A percentile compares a stretch with the other conserved stretches of the same genome.
phyloP scores from a whole-genome alignment of 176 grass and related monocot genomes.

The Carex parvula region DNA sequence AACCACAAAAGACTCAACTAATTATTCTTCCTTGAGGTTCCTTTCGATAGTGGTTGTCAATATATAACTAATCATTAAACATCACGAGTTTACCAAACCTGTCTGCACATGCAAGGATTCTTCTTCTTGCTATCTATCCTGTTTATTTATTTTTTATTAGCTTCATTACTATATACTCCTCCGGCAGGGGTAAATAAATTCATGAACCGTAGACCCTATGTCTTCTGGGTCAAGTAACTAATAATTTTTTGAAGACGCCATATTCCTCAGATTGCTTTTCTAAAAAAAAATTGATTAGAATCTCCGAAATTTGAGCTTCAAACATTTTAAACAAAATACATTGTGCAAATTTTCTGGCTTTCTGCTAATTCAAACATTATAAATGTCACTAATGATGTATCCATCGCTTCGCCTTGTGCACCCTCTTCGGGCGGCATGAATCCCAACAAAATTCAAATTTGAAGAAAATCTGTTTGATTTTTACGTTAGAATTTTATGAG shows the following conservation, averaged over 20 bases:
- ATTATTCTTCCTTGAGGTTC: background rate
- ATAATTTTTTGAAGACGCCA: background rate
- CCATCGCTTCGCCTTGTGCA: too few relatives aligned
- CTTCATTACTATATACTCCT: background rate
- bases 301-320: background rate
- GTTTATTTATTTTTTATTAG: background rate
- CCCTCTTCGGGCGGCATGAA: too few relatives aligned
- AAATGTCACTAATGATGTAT: too few relatives aligned
- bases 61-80: background rate
- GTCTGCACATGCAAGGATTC: slow-evolving; percentile 10
- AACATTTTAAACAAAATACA: too few relatives aligned
- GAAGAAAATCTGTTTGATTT: too few relatives aligned
- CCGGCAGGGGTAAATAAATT: background rate
- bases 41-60: background rate
- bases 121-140: background rate
- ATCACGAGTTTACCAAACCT: background rate
- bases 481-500: too few relatives aligned
- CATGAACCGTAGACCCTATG: background rate
- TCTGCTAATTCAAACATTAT: too few relatives aligned
- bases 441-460: too few relatives aligned
- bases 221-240: background rate
- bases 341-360: too few relatives aligned
- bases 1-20: background rate
- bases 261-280: background rate
- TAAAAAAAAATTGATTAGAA: background rate